Evolutionary conservation across 768 basidiomycete species (phyloP), one percentile per base, ranked within the genome.

Genomic region (Inosperma sp.): DNA sequence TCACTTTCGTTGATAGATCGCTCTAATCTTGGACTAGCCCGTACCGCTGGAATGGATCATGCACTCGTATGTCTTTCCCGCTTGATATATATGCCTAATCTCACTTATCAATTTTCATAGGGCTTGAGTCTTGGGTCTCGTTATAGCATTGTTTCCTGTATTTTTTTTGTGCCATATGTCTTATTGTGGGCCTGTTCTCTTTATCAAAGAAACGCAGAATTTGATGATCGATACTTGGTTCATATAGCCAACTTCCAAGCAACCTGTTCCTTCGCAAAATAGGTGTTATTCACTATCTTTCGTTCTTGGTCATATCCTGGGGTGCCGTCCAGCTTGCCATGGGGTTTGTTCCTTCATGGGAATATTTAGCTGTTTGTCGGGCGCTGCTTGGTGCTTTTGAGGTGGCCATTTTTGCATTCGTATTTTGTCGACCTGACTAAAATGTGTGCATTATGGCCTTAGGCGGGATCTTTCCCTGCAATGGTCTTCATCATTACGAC

Each of bases 391-490:
- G 76, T 45, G 58, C 59, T 12, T 71, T 76, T 45, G 76, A 77
- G 64, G 77, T 75, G 21, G 4, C 61, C 23, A 36, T 21, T 23
- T 36, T 44, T 21, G 14, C 33, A 14, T 26, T 40, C 36, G 16
- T 40, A 41, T 25, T 44, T 39, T 39, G 14, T 45, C 16, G 10
- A 25, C n/a, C n/a, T 34, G 39, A 14, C 26, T 39, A 41, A 29
- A 9, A 6, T 23, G 16, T 3, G 35, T 44, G 21, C 47, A 22
- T 40, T 30, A 39, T 46, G 50, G 33, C n/a, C 40, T 22, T 49
- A 79, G 76, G 74, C 75, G 8, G 76, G 75, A 25, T 78, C 77
- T 60, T 76, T 77, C 53, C 76, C 78, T 35, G 74, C 73, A 5
- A 55, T 78, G 54, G 68, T 77, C 21, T 78, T 72, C 56, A 68